Conservation (phyloP, 805 yeast species). For the Tetrapisispora namnaoensis region DNA sequence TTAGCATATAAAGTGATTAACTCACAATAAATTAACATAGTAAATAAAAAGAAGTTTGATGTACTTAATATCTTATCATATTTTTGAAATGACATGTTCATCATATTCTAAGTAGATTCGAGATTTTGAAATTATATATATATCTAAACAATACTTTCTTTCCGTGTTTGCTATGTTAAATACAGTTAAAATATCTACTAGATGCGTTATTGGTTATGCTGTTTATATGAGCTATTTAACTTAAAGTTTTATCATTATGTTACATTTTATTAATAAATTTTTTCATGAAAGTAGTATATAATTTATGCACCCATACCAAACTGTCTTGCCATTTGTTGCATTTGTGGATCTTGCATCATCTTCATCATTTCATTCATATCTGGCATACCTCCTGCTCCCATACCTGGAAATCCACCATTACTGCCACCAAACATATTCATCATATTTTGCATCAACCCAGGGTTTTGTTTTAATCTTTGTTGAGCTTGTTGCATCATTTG, state of each 20-base stretch:
- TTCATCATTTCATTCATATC: conserved; percentile 56
- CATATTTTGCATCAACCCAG: conserved; percentile 65
- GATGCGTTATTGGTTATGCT: background rate
- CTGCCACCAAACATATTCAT: conserved; percentile 61
- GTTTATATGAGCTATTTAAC: background rate
- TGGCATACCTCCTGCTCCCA: conserved; percentile 52
- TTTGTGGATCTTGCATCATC: conserved; percentile 41
- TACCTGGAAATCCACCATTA: conserved; percentile 28
- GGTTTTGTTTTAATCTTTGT: conserved; percentile 58
- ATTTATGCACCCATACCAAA: conserved; percentile 32
- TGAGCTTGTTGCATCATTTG: conserved; percentile 42
- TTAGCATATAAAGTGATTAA: background rate
- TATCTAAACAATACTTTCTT: background rate
- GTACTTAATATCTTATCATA: too few relatives aligned
- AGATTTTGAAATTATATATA: too few relatives aligned
- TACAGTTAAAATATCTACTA: background rate
- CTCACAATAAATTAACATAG: background rate
- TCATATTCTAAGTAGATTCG: too few relatives aligned
- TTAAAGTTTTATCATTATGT: background rate
- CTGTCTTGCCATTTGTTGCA: conserved; percentile 41
- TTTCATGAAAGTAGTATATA: background rate
- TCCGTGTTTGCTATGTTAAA: background rate
- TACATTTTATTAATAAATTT: background rate
- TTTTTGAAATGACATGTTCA: too few relatives aligned
- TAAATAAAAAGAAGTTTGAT: too few relatives aligned